phyloP scores from a whole-genome alignment of 78 protist genomes.

The Paratrimastix pyriformis region DNA sequence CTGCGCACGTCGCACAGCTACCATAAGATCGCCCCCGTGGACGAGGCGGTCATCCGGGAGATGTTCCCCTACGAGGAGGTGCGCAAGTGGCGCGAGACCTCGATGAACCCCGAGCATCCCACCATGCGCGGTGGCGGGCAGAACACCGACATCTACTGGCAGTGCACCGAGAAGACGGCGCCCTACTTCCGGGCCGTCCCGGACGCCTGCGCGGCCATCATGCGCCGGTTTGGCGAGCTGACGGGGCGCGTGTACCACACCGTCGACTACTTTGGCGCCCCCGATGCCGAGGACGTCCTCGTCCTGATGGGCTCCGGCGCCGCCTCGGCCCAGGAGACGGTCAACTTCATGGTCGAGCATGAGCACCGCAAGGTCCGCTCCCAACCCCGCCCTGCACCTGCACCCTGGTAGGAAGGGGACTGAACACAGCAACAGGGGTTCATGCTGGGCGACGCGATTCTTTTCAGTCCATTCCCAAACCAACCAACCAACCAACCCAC shows the following conservation, averaged over 20 bases:
- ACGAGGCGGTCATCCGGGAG: background rate
- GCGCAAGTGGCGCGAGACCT: slow-evolving; percentile 17
- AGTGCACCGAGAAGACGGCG: slow-evolving; percentile 36
- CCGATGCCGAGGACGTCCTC: slow-evolving; percentile 47
- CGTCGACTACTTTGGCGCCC: slow-evolving; percentile 53
- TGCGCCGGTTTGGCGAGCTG: slow-evolving; percentile 28
- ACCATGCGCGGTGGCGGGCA: slow-evolving; percentile 40
- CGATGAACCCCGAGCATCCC: slow-evolving; percentile 43
- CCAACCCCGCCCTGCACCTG: too few relatives aligned
- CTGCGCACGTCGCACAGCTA: slow-evolving; percentile 46
- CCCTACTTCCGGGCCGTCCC: slow-evolving; percentile 32
- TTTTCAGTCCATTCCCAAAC: too few relatives aligned
- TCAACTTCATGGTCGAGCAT: slow-evolving; percentile 3
- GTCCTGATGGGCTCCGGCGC: slow-evolving; percentile 52
- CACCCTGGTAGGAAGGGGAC: too few relatives aligned
- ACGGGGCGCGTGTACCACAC: slow-evolving; percentile 46
- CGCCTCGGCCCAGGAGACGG: slow-evolving; percentile 13
- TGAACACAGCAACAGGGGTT: too few relatives aligned
- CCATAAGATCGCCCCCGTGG: background rate
- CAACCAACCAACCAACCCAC: too few relatives aligned
- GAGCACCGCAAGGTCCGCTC: too few relatives aligned
- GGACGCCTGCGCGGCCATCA: background rate
- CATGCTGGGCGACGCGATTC: too few relatives aligned
- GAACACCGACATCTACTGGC: slow-evolving; percentile 45
- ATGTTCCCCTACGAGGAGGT: slow-evolving; percentile 32